phyloP scores from a whole-genome alignment of 306 rosid genomes.

The Arachis hypogaea region DNA sequence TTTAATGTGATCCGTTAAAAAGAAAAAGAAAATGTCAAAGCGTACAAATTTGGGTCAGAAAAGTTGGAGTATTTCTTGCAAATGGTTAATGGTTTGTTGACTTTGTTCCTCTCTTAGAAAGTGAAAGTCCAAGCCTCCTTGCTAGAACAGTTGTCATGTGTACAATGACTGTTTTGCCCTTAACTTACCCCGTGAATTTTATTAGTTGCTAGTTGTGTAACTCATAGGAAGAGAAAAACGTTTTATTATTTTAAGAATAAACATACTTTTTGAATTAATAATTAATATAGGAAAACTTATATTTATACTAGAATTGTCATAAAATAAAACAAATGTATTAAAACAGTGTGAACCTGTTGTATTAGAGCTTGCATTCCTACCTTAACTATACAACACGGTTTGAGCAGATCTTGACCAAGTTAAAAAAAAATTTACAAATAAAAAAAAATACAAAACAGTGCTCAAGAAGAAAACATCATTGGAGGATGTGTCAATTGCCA shows the following conservation, averaged over 20 bases:
- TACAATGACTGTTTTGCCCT: constrained; percentile 8
- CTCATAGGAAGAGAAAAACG: too few species aligned
- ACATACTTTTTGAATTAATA: too few species aligned
- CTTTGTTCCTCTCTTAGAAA: too few species aligned
- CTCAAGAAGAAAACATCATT: constrained; percentile 22
- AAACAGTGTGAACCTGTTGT: constrained; percentile 3
- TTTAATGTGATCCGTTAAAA: too few species aligned
- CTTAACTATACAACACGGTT: constrained; percentile 5
- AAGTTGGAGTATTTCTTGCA: too few species aligned
- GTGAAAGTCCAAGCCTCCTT: neutral
- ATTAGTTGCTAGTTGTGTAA: too few species aligned
- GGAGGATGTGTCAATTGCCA: neutral
- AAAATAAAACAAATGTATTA: neutral
- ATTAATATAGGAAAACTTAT: too few species aligned
- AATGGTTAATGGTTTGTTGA: too few species aligned
- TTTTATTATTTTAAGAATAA: too few species aligned
- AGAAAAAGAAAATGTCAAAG: too few species aligned
- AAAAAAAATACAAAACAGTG: neutral
- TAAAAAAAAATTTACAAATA: too few species aligned
- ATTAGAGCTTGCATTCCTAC: neutral
- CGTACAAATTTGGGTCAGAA: too few species aligned
- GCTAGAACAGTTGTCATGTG: constrained; percentile 12
- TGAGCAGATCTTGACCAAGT: neutral
- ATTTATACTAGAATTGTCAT: neutral
- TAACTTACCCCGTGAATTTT: neutral